Base-by-base conservation (phyloP, 805 yeast genomes). In the Grigorovia humatica region DNA sequence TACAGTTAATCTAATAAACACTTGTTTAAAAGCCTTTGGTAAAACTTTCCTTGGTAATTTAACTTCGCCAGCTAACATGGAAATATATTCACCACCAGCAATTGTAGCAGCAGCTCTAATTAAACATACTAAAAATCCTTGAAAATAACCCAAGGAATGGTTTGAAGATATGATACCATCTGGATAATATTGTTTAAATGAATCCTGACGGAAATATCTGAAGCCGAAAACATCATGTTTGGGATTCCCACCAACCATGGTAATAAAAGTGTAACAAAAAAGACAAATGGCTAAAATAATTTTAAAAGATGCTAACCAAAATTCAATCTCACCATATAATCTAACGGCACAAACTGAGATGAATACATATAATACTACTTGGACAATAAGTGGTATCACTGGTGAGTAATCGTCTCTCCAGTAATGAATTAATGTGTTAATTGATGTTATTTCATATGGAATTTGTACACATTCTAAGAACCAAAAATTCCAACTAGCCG, bases 181-280 rank as follows among this genome's bases (percentile, higher is more conserved):
- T 11, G 77, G 75, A 42, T 72, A 65, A 62, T 78, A 80, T 54
- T 74, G 70, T 18, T 82, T 81, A 61, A 85, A 81, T 2, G 81
- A 77, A 46, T 78, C 79, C 46, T 74, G 63, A 13, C 63, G 65
- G 78, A 82, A 81, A 60, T 77, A 74, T 46, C 82, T 64, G 61
- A 81, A 80, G 2, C 86, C 86, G 56, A 71, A 79, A 4, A 71
- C 76, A 57, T 84, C 86, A 54, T 77, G 80, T 43, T 72, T 65
- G 1, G 95, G 95, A 64, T 87, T 88, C 29, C 95, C 96, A 32
- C 96, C 96, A 41, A 84, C 79, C 95, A 87, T 88, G 6, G 89
- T 81, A 50, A 86, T 64, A 58, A 88, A 83, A 1, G 93, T 85
- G 66, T 84, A 88, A 29, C 83, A 60, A 53, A 88, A 76, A 47